Conservation (phyloP, 148 eudicot species). For the Pharnaceum exiguum region DNA sequence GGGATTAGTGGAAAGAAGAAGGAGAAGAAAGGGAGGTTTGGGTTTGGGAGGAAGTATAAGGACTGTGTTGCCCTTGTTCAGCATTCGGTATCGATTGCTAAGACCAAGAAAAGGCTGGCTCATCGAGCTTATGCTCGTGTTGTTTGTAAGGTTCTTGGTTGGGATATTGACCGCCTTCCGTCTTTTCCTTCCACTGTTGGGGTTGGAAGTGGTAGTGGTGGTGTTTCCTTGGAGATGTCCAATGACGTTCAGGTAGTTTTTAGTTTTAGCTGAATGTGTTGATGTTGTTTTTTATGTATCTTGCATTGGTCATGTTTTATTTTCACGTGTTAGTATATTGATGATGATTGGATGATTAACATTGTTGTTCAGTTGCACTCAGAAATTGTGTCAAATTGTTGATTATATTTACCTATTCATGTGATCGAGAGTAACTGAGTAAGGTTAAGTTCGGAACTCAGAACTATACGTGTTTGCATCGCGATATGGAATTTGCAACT, state of each 20-base stretch:
- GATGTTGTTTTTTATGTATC: too few species aligned
- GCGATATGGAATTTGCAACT: too few species aligned
- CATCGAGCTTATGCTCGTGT: slow-evolving; percentile 67
- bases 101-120: slow-evolving; percentile 66
- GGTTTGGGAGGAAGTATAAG: slow-evolving; percentile 52
- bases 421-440: too few species aligned
- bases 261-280: too few species aligned
- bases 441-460: too few species aligned
- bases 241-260: slow-evolving; percentile 19
- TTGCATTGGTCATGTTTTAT: too few species aligned
- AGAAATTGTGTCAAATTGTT: too few species aligned
- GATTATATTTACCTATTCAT: too few species aligned
- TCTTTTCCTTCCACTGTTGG: slow-evolving; percentile 7
- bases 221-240: slow-evolving; percentile 11
- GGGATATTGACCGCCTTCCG: slow-evolving; percentile 67
- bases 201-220: slow-evolving; percentile 11
- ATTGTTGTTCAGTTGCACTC: too few species aligned
- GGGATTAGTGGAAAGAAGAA: slow-evolving; percentile 42
- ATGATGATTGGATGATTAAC: too few species aligned
- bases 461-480: too few species aligned
- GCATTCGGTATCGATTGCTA: slow-evolving; percentile 53
- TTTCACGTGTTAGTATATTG: too few species aligned
- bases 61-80: slow-evolving; percentile 66
- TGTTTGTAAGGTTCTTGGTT: slow-evolving; percentile 81
- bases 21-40: not conserved